A percentile compares a stretch with the other conserved stretches of the same genome.
Conservation (phyloP, 257 asterid genomes). For the Primulina eburnea region DNA sequence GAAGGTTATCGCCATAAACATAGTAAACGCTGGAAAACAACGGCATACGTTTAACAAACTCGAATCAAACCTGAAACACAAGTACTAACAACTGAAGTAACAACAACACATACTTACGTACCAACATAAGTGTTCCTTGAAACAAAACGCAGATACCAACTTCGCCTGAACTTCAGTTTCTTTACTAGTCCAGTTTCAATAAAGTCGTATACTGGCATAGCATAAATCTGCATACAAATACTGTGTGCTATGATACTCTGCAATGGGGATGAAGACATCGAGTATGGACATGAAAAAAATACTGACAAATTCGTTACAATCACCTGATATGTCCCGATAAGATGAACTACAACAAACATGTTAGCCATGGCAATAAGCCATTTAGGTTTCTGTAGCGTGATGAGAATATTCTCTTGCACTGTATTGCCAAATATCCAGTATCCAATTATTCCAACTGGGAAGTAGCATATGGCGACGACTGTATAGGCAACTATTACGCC, state of each 20-base stretch:
- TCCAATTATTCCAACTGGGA: conserved; percentile 30
- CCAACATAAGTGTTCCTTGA: conserved; percentile 44
- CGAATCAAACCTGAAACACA: not conserved
- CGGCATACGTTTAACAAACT: not conserved
- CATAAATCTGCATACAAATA: conserved; percentile 33
- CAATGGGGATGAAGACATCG: no score
- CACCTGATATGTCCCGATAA: conserved; percentile 40
- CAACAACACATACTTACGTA: conserved; percentile 15
- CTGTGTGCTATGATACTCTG: no score
- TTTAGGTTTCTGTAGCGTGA: conserved; percentile 11
- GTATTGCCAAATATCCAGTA: conserved; percentile 30
- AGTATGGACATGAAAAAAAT: not conserved
- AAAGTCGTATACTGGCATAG: conserved; percentile 55
- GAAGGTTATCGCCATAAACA: conserved; percentile 40
- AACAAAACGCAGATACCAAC: conserved; percentile 36
- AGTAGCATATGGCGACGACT: conserved; percentile 31
- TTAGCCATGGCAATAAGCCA: conserved; percentile 38
- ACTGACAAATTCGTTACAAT: not conserved
- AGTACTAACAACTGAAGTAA: not conserved
- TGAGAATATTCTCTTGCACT: conserved; percentile 22
- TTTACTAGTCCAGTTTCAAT: conserved; percentile 45
- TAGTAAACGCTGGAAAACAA: conserved; percentile 40
- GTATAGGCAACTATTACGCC: conserved; percentile 34
- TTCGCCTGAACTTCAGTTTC: conserved; percentile 34
- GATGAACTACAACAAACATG: conserved; percentile 32